Evolutionary conservation across 495 filamentous ascomycete species (phyloP), one percentile per base, ranked within the genome.

Genomic region (Aspergillus kassunensis): DNA sequence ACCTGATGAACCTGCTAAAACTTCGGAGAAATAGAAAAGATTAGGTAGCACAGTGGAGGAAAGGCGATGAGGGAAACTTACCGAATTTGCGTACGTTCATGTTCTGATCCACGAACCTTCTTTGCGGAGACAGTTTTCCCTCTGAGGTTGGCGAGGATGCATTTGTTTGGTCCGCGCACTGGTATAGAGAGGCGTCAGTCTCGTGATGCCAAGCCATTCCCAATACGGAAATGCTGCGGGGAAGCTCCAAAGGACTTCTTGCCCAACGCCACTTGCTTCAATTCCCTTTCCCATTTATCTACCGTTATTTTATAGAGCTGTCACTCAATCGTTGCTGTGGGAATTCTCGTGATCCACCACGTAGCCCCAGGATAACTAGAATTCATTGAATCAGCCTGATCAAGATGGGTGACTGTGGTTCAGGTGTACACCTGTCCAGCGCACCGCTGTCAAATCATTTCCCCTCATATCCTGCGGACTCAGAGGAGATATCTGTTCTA

Each of bases 401-500:
- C 39, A 64, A 15, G 25, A 75, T 75, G 72, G 72, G 72, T 44
- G 72, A 75, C 56, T 68, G 57, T 43, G 72, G 71, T 21, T 54
- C 62, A 39, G 56, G 44, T 16, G 60, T 54, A 37, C 51, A 52
- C 24, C 36, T 62, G 11, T 34, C 56, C 33, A 41, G 37, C 42
- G 21, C 59, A 45, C 58, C 53, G 20, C 34, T 50, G 7, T 39
- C 55, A 12, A 44, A 36, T 13, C 60, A 55, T 37, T 55, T 58
- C 7, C 50, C 64, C 12, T 44, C 47, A 7, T 44, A 55, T 12
- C 34, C 57, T 10, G 40, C 53, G 4, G 53, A 58, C 13, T 34
- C 59, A 9, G 62, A 67, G 27, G 81, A 85, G 58, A 65, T 89
- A 57, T 85, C 74, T 18, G 83, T 90, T 34, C 64, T 89, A 36